Evolutionary conservation across 2,329 filamentous ascomycete genomes (phyloP).

Genomic region (Talaromyces verruculosus): DNA sequence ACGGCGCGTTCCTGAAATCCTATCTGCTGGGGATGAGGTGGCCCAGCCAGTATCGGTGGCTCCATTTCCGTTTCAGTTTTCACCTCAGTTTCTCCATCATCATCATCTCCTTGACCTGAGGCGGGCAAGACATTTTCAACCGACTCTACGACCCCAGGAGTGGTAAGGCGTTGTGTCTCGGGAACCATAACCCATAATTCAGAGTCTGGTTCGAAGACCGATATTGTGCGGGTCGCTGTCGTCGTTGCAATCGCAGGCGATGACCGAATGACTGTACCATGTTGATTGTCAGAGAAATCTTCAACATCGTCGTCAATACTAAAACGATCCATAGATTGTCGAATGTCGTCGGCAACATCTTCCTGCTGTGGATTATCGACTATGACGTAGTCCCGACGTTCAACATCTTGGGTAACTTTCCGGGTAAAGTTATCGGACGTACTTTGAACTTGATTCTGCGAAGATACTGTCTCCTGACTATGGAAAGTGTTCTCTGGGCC

Average conservation of each 20-base stretch:
- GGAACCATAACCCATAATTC: slow-evolving; percentile 2
- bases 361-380: not conserved
- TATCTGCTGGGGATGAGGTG: not conserved
- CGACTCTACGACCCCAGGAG: not conserved
- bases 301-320: slow-evolving; percentile 7
- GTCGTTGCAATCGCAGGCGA: not conserved
- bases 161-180: not conserved
- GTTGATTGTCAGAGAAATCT: not conserved
- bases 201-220: slow-evolving; percentile 1
- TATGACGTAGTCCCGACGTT: slow-evolving; percentile 6
- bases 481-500: not conserved
- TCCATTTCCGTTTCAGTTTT: not conserved
- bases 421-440: not conserved
- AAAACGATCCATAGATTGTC: not conserved
- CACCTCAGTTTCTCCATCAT: not conserved
- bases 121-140: not conserved
- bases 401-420: not conserved
- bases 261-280: too few relatives aligned
- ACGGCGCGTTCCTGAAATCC: not conserved
- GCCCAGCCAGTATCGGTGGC: not conserved
- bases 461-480: not conserved
- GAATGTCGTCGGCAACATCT: not conserved
- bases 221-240: slow-evolving; percentile 8
- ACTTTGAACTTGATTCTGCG: not conserved
- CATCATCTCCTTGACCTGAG: not conserved